Evolutionary conservation across 176 grass and related monocot genomes (phyloP).

Genomic region (Juncus effusus): DNA sequence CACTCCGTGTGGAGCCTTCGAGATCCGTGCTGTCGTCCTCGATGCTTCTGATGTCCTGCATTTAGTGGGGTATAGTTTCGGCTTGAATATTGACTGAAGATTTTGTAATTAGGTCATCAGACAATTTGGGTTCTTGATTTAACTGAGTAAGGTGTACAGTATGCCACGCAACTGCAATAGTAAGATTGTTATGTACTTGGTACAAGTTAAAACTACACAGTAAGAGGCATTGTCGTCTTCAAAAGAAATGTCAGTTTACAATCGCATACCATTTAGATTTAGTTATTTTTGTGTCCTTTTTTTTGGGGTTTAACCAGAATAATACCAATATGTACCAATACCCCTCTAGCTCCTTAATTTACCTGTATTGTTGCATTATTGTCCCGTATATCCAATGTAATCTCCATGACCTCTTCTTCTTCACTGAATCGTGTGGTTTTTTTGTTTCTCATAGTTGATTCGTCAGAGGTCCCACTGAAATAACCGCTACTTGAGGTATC

Average conservation of each 20-base stretch:
- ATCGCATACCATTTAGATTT: too few relatives aligned
- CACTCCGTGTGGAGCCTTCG: constrained; percentile 26
- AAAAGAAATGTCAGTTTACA: too few relatives aligned
- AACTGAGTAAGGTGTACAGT: too few relatives aligned
- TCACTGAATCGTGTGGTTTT: constrained; percentile 72
- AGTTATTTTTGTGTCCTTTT: too few relatives aligned
- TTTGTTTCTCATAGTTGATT: constrained; percentile 26
- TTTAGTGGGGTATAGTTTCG: not conserved
- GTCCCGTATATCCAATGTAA: constrained; percentile 62
- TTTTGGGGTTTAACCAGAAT: too few relatives aligned
- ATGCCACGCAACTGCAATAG: too few relatives aligned
- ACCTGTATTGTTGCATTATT: constrained; percentile 46
- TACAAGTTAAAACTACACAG: too few relatives aligned
- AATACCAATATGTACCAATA: too few relatives aligned
- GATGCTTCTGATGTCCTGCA: constrained; percentile 43
- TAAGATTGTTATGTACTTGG: too few relatives aligned
- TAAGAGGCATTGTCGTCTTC: too few relatives aligned
- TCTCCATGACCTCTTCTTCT: constrained; percentile 56
- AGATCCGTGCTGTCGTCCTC: constrained; percentile 35
- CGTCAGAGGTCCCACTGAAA: constrained; percentile 25
- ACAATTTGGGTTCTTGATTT: too few relatives aligned
- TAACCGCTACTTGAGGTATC: constrained; percentile 45
- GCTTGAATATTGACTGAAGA: not conserved
- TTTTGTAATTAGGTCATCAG: too few relatives aligned
- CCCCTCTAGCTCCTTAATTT: constrained; percentile 1